Percentiles rank a stretch among this genome's conserved stretches.
These are phyloP conservation scores for Naegleria lovaniensis DNA, from an alignment of 208 protist species.

Conservation along the genomic window DNA sequence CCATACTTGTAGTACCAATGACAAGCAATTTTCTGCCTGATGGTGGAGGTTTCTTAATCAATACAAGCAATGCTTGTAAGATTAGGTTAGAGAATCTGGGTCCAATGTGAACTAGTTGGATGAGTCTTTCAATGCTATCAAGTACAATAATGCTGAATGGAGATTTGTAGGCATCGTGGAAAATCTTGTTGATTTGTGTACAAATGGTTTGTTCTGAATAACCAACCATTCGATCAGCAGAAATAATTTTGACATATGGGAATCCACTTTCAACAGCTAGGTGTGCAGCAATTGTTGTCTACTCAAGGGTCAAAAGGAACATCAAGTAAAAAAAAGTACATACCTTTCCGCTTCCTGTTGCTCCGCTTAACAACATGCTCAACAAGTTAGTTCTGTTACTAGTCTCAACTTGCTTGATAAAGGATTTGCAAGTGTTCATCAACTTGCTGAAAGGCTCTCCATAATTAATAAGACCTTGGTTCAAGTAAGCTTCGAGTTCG, in stretches of 20 bases:
- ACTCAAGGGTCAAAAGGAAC: too few species aligned
- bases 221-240: slow-evolving; percentile 79
- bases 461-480: slow-evolving; percentile 87
- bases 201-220: slow-evolving; percentile 60
- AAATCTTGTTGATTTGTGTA: slow-evolving; percentile 88
- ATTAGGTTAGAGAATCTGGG: slow-evolving; percentile 95
- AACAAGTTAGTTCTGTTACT: slow-evolving; percentile 80
- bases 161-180: slow-evolving; percentile 98
- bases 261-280: slow-evolving; percentile 78
- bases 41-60: slow-evolving; percentile 85
- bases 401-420: slow-evolving; percentile 68
- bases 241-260: slow-evolving; percentile 94
- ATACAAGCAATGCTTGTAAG: slow-evolving; percentile 89
- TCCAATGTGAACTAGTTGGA: slow-evolving; percentile 92
- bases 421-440: slow-evolving; percentile 49
- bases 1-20: slow-evolving; percentile 81
- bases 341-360: slow-evolving; percentile 74
- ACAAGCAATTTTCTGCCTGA: slow-evolving; percentile 83
- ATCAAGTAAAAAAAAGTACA: too few species aligned
- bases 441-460: slow-evolving; percentile 66
- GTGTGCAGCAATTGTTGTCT: slow-evolving; percentile 84
- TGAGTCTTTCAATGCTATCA: slow-evolving; percentile 92
- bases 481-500: slow-evolving; percentile 69
- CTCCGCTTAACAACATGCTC: slow-evolving; percentile 82
- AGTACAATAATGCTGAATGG: slow-evolving; percentile 89